A percentile compares a stretch with the other conserved stretches of the same genome.
Conservation (phyloP, 2,329 filamentous ascomycete species). For the Colletotrichum echinochloae region DNA sequence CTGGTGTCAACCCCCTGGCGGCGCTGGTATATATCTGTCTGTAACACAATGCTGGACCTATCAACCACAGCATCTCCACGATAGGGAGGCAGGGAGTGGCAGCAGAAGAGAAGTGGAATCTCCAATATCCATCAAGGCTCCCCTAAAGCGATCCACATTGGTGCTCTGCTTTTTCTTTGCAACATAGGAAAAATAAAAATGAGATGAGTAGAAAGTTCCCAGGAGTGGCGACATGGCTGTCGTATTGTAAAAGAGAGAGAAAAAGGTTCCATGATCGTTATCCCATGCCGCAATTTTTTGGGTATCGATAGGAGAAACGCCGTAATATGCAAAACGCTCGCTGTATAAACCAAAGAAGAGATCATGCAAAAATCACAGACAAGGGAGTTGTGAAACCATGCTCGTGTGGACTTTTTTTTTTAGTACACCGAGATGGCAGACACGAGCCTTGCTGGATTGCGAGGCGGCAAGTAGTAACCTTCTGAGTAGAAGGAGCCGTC, state of each 20-base stretch:
- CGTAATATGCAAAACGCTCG: constrained; percentile 45
- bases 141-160: constrained; percentile 7
- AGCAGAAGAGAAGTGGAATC: constrained; percentile 36
- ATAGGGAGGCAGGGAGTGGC: constrained; percentile 36
- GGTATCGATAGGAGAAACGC: constrained; percentile 47
- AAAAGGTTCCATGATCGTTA: constrained; percentile 23
- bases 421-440: constrained; percentile 70
- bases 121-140: constrained; percentile 37
- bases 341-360: constrained; percentile 36
- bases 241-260: constrained; percentile 31
- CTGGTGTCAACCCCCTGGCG: constrained; percentile 25
- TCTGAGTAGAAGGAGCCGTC: constrained; percentile 60
- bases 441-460: constrained; percentile 63
- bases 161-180: constrained; percentile 34
- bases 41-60: constrained; percentile 40
- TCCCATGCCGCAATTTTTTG: constrained; percentile 39
- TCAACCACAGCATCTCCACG: constrained; percentile 32
- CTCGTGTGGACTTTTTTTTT: constrained; percentile 17
- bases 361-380: constrained; percentile 38
- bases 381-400: constrained; percentile 30
- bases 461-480: constrained; percentile 65
- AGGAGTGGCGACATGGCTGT: constrained; percentile 36
- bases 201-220: constrained; percentile 30
- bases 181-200: constrained; percentile 17
- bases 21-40: constrained; percentile 31